These are phyloP conservation scores for Phytophthora brassicae DNA, from an alignment of 352 stramenopile genomes.

Conservation along the genomic window DNA sequence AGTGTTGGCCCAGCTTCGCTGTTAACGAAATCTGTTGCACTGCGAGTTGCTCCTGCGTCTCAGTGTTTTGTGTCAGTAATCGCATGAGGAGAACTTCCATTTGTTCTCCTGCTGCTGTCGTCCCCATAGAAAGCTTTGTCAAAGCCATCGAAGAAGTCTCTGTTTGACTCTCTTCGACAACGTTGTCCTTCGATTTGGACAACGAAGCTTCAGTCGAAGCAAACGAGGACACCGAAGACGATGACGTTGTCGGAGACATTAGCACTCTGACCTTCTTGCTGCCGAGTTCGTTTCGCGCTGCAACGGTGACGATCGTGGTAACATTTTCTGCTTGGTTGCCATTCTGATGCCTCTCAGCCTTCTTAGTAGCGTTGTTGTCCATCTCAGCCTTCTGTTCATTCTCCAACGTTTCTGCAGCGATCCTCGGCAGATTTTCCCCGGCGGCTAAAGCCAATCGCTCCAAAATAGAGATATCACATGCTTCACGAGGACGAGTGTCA, in stretches of 20 bases:
- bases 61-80: slow-evolving; percentile 78
- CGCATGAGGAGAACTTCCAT: slow-evolving; percentile 83
- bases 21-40: slow-evolving; percentile 75
- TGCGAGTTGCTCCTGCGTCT: slow-evolving; percentile 82
- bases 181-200: slow-evolving; percentile 9
- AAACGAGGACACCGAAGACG: slow-evolving; percentile 41
- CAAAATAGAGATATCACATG: slow-evolving; percentile 68
- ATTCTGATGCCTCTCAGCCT: slow-evolving; percentile 13
- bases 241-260: slow-evolving; percentile 24
- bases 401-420: background rate
- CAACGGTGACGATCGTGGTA: slow-evolving; percentile 1
- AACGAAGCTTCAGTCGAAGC: slow-evolving; percentile 6
- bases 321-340: slow-evolving; percentile 4
- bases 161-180: slow-evolving; percentile 3
- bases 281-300: slow-evolving; percentile 9
- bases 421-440: slow-evolving; percentile 54
- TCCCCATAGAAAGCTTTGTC: slow-evolving; percentile 33
- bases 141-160: slow-evolving; percentile 21
- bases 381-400: slow-evolving; percentile 1
- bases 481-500: slow-evolving; percentile 71
- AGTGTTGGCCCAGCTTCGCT: slow-evolving; percentile 64
- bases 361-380: slow-evolving; percentile 7
- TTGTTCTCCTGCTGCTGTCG: slow-evolving; percentile 31
- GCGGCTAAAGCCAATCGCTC: slow-evolving; percentile 62
- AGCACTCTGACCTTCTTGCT: slow-evolving; percentile 11